Evolutionary conservation across 192 early-diverging fungal genomes (phyloP).

Genomic region (Mortierella claussenii): DNA sequence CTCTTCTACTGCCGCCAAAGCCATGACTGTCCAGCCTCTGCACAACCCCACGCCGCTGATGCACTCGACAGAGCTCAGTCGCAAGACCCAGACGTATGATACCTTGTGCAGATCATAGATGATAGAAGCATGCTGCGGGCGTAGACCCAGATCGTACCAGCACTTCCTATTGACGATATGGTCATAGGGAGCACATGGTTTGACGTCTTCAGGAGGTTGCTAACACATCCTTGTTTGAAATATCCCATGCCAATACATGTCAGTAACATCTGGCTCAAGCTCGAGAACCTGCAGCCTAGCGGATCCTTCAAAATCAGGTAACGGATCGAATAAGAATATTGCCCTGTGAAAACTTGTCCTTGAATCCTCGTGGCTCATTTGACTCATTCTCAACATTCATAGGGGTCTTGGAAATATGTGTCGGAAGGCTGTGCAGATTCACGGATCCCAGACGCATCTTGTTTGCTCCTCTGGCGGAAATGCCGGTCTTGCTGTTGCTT

Average conservation of each 20-base stretch:
- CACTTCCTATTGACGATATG: no score
- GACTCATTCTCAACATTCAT: neutral
- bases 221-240: neutral
- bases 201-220: no score
- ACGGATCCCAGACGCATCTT: constrained; percentile 58
- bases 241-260: neutral
- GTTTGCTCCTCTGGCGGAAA: constrained; percentile 73
- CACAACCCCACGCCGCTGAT: constrained; percentile 62
- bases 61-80: constrained; percentile 58
- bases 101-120: neutral
- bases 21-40: constrained; percentile 33
- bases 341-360: no score
- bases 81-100: constrained; percentile 32
- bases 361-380: no score
- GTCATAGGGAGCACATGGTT: no score
- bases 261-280: constrained; percentile 79
- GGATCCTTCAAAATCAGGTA: constrained; percentile 83
- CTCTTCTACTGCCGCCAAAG: no score
- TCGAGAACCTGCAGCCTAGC: constrained; percentile 79
- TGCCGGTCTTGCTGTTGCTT: constrained; percentile 73
- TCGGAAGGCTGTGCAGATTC: constrained; percentile 58
- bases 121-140: no score
- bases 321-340: neutral
- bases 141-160: no score
- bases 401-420: constrained; percentile 75